A percentile compares a stretch with the other conserved stretches of the same genome.
These are phyloP conservation scores for Cladobotryum protrusum DNA, from an alignment of 2,329 filamentous ascomycete species.

Conservation along the genomic window DNA sequence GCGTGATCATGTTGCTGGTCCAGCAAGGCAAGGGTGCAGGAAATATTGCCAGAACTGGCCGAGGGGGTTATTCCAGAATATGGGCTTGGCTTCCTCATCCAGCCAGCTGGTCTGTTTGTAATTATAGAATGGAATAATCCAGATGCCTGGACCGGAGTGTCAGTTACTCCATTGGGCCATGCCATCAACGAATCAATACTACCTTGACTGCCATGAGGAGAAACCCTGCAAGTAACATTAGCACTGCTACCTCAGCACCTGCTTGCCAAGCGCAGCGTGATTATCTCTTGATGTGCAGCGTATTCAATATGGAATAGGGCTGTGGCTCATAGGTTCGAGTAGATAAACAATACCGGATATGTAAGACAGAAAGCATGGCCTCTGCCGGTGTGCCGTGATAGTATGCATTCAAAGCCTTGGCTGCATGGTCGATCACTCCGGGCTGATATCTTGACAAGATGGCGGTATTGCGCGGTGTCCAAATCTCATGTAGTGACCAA, in stretches of 20 bases:
- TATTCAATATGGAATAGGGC: no score
- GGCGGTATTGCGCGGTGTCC: neutral
- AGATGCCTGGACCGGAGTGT: neutral
- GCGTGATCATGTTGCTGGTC: neutral
- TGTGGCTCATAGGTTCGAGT: neutral
- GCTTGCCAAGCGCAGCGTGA: no score
- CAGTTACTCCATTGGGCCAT: neutral
- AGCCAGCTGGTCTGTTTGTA: neutral
- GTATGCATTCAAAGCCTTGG: neutral
- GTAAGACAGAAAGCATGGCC: neutral
- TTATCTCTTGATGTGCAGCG: no score
- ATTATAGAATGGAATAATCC: conserved; percentile 1
- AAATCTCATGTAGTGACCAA: no score
- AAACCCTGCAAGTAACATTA: no score
- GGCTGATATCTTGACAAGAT: neutral
- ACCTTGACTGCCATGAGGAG: neutral
- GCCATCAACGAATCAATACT: neutral
- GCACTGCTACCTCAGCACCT: no score
- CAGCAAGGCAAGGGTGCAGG: neutral
- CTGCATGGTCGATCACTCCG: neutral
- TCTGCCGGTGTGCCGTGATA: neutral
- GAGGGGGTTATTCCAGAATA: neutral
- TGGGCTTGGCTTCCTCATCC: neutral
- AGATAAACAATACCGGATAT: no score
- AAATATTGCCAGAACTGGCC: neutral